Conservation (phyloP, 2,329 filamentous ascomycete species). For the Akanthomyces dipterigenus region DNA sequence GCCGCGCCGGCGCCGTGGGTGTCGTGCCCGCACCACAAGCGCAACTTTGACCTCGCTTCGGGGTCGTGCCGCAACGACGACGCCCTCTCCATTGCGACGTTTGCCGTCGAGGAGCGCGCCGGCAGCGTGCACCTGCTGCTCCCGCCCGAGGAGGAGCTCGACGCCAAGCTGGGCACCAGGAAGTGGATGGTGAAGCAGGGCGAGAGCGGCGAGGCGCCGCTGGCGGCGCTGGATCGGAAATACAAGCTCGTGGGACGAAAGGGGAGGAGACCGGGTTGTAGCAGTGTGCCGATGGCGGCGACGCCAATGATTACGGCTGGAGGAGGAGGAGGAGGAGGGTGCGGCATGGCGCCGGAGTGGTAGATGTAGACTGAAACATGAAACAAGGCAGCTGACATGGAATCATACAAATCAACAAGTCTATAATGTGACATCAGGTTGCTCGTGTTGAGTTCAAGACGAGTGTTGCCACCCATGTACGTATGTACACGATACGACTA, state of each 20-base stretch:
- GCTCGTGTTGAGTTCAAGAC: background rate
- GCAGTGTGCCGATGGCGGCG: slow-evolving; percentile 26
- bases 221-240: slow-evolving; percentile 40
- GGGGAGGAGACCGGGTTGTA: slow-evolving; percentile 34
- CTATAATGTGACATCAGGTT: no score
- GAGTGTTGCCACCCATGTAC: background rate
- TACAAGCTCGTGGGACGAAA: slow-evolving; percentile 38
- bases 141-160: slow-evolving; percentile 73
- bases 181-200: slow-evolving; percentile 73
- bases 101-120: slow-evolving; percentile 63
- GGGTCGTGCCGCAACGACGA: slow-evolving; percentile 71
- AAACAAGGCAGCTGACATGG: background rate
- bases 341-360: slow-evolving; percentile 42
- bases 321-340: slow-evolving; percentile 7
- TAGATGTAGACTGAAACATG: slow-evolving; percentile 19
- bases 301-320: slow-evolving; percentile 24
- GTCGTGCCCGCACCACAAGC: slow-evolving; percentile 82
- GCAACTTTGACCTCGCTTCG: slow-evolving; percentile 71
- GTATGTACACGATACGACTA: background rate
- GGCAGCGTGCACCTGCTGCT: slow-evolving; percentile 75
- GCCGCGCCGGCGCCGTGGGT: slow-evolving; percentile 56
- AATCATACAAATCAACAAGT: background rate
- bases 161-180: slow-evolving; percentile 68
- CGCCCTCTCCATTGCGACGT: slow-evolving; percentile 73
- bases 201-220: slow-evolving; percentile 42